Evolutionary conservation across 176 grass and related monocot genomes (phyloP), one percentile per base, ranked within the genome.

Genomic region (Aegilops sharonensis): DNA sequence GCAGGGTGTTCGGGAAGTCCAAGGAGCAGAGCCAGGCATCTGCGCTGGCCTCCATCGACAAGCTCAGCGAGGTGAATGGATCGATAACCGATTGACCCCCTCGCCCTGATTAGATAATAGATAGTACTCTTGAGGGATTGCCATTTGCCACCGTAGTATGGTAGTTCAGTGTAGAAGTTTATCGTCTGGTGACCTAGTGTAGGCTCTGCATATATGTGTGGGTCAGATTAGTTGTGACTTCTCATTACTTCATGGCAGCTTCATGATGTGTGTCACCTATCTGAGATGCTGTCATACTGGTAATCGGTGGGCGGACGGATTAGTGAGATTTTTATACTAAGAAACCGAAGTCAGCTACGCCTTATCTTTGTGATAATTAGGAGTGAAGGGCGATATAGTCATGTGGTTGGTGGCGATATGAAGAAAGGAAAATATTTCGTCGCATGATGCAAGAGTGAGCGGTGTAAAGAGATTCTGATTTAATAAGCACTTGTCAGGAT

Each of bases 11-110:
- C 34, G 86, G 91, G 43, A 95, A 92, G 81, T 90, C 91, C 64
- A 95, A 91, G 89, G 86, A 85, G 84, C 89, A 92, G 85, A 88
- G 82, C 77, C 89, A 91, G 78, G 60, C 91, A 12, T 80, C 87
- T 71, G 88, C 91, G 77, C 84, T 95, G 77, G 88, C 93, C 81
- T 92, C 93, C 75, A 74, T 95, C 71, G 91, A 95, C 73, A 95
- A 95, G 87, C 87, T 95, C 4, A 95, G 86, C 85, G 93, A 95
- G 91, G 93, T 95, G 78, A 71, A 35, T 47, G 17, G 25, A 43
- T 66, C 40, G 60, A 67, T 68, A 12, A 1, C 9, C 45, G 35
- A 4, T 66, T 56, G 21, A 45, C 71, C 39, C 5, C 30, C 6
- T 60, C 48, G 23, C 11, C 70, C 39, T 66, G 64, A 60, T 85